Base-by-base conservation (phyloP, 2,329 filamentous ascomycete species). In the Claviceps quebecensis region DNA sequence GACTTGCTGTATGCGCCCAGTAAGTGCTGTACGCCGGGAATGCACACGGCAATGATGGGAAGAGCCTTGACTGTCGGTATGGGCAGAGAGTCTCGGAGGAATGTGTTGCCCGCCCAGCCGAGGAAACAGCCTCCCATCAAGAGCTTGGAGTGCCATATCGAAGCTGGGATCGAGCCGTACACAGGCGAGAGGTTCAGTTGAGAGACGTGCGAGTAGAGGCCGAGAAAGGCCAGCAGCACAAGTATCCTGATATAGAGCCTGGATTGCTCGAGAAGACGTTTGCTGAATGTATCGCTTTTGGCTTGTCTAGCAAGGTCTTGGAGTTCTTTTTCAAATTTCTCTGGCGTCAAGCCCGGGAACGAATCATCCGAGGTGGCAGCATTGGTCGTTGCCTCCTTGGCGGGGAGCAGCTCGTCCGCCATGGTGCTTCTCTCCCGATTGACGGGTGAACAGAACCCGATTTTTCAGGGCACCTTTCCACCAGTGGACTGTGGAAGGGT, bases 111-210 rank as follows among this genome's bases (percentile, higher is more conserved):
- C 8, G 86, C 76, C 77, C 87, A 87, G 37, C 87, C 88, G 16
- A 81, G 65, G 55, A 89, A 83, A 54, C 81, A 80, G 29, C 80
- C 81, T 3, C 77, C 70, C 58, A 81, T 81, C 55, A 88, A 71
- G 54, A 81, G 75, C 62, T 78, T 77, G 49, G 74, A 69, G 64
- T 96, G 91, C 65, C 83, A 85, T 57, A 84, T 72, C 1, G 79
- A 76, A 1, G 88, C 74, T 1, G 91, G 86, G 39, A 95, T 86
- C 16, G 83, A 81, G 49, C 93, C 93, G 67, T 94, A 97, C 11
- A 94, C 85, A 2, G 93, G 93, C 19, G 88, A 86, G 37, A 97
- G 73, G 40, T 79, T 83, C 55, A 89, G 73, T 62, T 87, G 80
- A 1, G 86, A 91, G 53, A 84, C 77, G 55, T 82, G 80, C 46